phyloP scores from a whole-genome alignment of 345 rosid genomes.

The Eucalyptus cloeziana region DNA sequence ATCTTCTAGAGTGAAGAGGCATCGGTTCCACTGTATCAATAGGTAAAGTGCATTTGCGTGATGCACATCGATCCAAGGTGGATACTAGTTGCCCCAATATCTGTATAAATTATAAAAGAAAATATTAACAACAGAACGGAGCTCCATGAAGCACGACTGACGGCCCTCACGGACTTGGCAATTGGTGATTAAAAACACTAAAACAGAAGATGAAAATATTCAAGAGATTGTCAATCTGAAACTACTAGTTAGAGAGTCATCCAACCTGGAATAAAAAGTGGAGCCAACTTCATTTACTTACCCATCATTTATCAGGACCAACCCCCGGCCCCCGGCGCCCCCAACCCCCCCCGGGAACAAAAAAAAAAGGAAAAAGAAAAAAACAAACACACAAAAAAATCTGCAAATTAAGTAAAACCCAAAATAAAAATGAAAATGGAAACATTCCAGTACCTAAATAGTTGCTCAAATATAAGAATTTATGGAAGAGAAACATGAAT shows the following conservation, averaged over 20 bases:
- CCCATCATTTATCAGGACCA: too few species aligned
- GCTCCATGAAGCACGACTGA: not conserved
- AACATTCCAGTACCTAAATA: not conserved
- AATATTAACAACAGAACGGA: not conserved
- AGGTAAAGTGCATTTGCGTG: slow-evolving; percentile 89
- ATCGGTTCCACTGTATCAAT: slow-evolving; percentile 85
- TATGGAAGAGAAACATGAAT: not conserved
- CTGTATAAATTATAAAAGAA: slow-evolving; percentile 18
- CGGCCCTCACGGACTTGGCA: not conserved
- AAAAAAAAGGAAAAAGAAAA: rapidly evolving
- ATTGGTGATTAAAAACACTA: not conserved
- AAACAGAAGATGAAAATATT: not conserved
- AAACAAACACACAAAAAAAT: not conserved
- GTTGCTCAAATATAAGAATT: not conserved
- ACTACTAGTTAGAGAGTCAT: not conserved
- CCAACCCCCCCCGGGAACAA: rapidly evolving
- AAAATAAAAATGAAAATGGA: not conserved
- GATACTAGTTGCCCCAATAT: slow-evolving; percentile 64
- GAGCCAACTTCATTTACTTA: not conserved
- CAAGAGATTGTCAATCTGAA: not conserved
- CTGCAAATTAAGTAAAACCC: not conserved
- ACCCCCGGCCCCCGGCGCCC: too few species aligned
- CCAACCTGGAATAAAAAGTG: not conserved
- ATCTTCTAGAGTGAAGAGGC: slow-evolving; percentile 88
- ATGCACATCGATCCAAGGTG: slow-evolving; percentile 88